Evolutionary conservation across 495 filamentous ascomycete genomes (phyloP), one percentile per base, ranked within the genome.

Genomic region (Amorphotheca resinae): DNA sequence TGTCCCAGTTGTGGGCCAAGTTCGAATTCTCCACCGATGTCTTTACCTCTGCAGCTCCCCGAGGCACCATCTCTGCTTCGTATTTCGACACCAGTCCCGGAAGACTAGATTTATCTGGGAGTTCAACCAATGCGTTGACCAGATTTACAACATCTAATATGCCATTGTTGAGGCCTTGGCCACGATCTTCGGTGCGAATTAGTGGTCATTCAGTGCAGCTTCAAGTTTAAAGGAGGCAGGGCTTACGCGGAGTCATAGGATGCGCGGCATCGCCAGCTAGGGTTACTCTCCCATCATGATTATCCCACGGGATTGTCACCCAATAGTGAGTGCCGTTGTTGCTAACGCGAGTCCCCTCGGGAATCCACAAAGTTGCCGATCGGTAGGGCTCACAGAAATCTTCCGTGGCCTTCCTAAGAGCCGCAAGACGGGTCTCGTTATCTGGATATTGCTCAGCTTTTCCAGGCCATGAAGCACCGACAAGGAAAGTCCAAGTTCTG

Each of bases 181-280:
- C 72, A 21, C 72, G 64, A 25, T 72, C 67, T 69, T n/a, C n/a
- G n/a, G n/a, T n/a, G n/a, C n/a, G n/a, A n/a, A n/a, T n/a, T n/a
- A n/a, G n/a, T n/a, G 3, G 11, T 42, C 15, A 38, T 41, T 22
- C 23, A 33, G 15, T 32, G 3, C n/a, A 44, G 22, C 30, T 30
- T 44, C 32, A 3, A 18, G 2, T 35, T 34, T 18, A 21, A 23
- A 36, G 12, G 7, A 70, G 25, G 25, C 25, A 28, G 5, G 5
- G 25, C 73, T 61, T 65, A 81, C 76, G 74, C 44, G 69, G 72
- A 0, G 69, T 64, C 77, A 81, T 80, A 1, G 75, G 64, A 58
- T 82, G 77, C 7, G 73, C 65, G 0, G 76, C 74, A 57, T 81
- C 78, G 4, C 77, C 76, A 5, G 70, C 64, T 18, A 80, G 39